These are phyloP conservation scores for Backusella macrospora DNA, from an alignment of 192 early-diverging fungal species.

Conservation along the genomic window DNA sequence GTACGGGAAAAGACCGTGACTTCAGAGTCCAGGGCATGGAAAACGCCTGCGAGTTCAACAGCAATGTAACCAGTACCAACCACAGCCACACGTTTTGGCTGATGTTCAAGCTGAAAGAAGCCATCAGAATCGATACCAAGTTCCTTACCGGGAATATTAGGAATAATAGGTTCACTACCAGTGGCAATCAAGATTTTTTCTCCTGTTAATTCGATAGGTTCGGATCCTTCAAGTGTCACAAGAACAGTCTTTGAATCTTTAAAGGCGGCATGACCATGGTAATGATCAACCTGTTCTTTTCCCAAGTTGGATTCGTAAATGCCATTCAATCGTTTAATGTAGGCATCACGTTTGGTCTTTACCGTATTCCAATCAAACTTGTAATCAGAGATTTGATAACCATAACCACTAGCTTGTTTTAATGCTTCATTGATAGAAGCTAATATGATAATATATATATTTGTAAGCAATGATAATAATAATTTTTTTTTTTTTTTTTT, in stretches of 20 bases:
- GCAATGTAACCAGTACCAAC: constrained; percentile 94
- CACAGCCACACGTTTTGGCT: constrained; percentile 87
- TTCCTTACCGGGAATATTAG: constrained; percentile 76
- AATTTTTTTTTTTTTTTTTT: too few species aligned
- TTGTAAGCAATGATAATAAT: not conserved
- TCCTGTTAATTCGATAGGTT: constrained; percentile 50
- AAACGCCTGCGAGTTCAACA: constrained; percentile 93
- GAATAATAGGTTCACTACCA: constrained; percentile 72
- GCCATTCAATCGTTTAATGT: constrained; percentile 93
- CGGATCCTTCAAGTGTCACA: constrained; percentile 37
- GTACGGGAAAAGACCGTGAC: constrained; percentile 86
- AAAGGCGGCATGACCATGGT: constrained; percentile 86
- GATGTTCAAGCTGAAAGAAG: constrained; percentile 89
- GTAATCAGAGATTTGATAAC: constrained; percentile 58
- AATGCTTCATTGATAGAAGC: constrained; percentile 85
- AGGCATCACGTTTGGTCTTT: constrained; percentile 92
- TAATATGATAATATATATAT: constrained; percentile 12
- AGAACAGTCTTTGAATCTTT: constrained; percentile 70
- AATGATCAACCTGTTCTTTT: constrained; percentile 83
- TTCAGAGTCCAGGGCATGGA: constrained; percentile 79
- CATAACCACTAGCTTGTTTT: constrained; percentile 87
- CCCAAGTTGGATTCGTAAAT: constrained; percentile 91
- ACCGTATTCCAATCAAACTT: constrained; percentile 80
- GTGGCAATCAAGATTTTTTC: constrained; percentile 87
- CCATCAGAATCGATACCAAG: constrained; percentile 88